A percentile compares a stretch with the other conserved stretches of the same genome.
Evolutionary conservation across 1,284 basidiomycete genomes (phyloP).

Genomic region (Rhodotorula sp.): DNA sequence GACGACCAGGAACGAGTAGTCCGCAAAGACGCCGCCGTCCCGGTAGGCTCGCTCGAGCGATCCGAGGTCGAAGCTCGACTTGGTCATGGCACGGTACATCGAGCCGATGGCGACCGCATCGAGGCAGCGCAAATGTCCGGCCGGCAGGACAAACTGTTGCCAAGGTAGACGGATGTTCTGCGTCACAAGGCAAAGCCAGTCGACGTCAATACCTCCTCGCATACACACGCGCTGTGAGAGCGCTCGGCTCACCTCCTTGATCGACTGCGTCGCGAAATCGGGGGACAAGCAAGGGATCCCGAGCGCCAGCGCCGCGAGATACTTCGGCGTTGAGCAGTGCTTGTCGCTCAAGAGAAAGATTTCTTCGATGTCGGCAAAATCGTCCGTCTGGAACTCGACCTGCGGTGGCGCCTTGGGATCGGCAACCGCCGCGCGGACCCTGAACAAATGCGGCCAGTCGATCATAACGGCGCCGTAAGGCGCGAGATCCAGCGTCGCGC

Average conservation of each 20-base stretch:
- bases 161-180: constrained; percentile 56
- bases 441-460: constrained; percentile 64
- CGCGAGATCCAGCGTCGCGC: constrained; percentile 53
- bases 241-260: constrained; percentile 51
- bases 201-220: background rate
- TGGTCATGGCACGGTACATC: constrained; percentile 62
- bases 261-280: constrained; percentile 60
- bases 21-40: constrained; percentile 57
- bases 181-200: background rate
- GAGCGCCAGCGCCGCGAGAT: constrained; percentile 72
- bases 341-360: constrained; percentile 69
- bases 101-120: constrained; percentile 62
- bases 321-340: constrained; percentile 68
- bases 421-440: constrained; percentile 16
- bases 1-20: constrained; percentile 39
- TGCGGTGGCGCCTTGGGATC: constrained; percentile 41
- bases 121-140: constrained; percentile 62
- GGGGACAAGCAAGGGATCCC: constrained; percentile 77
- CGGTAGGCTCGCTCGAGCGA: constrained; percentile 57
- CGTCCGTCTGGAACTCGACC: constrained; percentile 12
- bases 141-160: constrained; percentile 63
- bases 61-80: constrained; percentile 47
- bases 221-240: background rate
- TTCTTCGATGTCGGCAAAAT: constrained; percentile 50
- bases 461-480: constrained; percentile 61